These are phyloP conservation scores for Kluyveromyces starmeri DNA, from an alignment of 805 yeast genomes.

Conservation along the genomic window DNA sequence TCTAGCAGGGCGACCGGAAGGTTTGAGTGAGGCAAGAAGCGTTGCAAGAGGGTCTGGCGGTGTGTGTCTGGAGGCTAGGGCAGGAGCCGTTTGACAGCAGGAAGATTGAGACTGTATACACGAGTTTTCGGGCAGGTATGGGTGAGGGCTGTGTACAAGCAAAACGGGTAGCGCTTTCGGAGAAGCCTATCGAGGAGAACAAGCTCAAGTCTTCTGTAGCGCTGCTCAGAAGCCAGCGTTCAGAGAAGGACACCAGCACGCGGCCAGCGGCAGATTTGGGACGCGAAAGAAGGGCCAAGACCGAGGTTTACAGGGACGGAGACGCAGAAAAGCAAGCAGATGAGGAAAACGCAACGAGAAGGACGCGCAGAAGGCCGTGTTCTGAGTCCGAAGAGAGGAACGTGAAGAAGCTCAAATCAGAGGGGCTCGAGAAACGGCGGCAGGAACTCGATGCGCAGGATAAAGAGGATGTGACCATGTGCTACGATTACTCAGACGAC, in stretches of 20 bases:
- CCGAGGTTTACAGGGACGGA: too few relatives aligned
- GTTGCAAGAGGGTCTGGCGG: too few relatives aligned
- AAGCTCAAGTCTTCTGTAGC: conserved; percentile 1
- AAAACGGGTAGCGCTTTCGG: conserved; percentile 2
- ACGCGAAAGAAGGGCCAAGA: too few relatives aligned
- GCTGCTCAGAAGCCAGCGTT: not conserved
- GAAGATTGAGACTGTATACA: too few relatives aligned
- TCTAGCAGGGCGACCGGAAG: too few relatives aligned
- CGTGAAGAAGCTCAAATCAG: conserved; percentile 32
- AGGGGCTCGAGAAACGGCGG: conserved; percentile 29
- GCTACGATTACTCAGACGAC: conserved; percentile 77
- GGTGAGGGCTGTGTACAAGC: too few relatives aligned
- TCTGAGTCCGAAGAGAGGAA: not conserved
- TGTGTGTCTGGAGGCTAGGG: too few relatives aligned
- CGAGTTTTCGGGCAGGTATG: too few relatives aligned
- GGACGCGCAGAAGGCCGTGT: conserved; percentile 7
- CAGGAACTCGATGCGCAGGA: conserved; percentile 60
- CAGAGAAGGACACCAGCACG: not conserved
- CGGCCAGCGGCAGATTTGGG: too few relatives aligned
- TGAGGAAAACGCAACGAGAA: conserved; percentile 5
- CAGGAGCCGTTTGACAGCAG: too few relatives aligned
- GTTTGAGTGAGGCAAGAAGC: too few relatives aligned
- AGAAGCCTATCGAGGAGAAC: not conserved
- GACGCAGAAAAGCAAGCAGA: too few relatives aligned
- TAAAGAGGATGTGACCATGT: conserved; percentile 75